phyloP scores from a whole-genome alignment of 805 yeast species.

The Saccharomycopsis amapae region DNA sequence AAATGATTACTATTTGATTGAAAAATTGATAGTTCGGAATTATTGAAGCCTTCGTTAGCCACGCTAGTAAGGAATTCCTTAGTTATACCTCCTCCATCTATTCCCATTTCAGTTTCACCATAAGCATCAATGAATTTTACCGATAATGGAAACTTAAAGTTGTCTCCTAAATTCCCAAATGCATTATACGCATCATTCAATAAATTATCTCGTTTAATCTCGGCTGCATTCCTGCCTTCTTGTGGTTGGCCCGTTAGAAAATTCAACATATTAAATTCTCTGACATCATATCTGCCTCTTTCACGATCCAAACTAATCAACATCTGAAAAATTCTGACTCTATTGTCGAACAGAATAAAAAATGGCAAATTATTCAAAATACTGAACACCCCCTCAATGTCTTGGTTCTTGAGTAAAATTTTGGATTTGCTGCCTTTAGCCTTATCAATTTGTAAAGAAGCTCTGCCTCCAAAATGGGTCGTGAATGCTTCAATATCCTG shows the following conservation, averaged over 20 bases:
- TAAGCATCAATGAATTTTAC: slow-evolving; percentile 66
- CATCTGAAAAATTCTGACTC: slow-evolving; percentile 67
- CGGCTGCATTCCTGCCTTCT: slow-evolving; percentile 32
- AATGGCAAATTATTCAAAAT: slow-evolving; percentile 66
- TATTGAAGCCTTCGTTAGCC: slow-evolving; percentile 57
- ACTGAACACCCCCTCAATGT: slow-evolving; percentile 33
- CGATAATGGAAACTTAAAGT: slow-evolving; percentile 50
- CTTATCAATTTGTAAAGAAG: not conserved
- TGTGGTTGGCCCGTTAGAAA: slow-evolving; percentile 19
- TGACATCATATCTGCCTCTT: slow-evolving; percentile 22
- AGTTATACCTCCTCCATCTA: slow-evolving; percentile 96
- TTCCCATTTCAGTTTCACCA: slow-evolving; percentile 77
- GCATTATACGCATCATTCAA: slow-evolving; percentile 66
- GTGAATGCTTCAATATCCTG: slow-evolving; percentile 8
- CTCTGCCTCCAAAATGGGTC: not conserved
- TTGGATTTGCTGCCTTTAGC: slow-evolving; percentile 1
- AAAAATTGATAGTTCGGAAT: slow-evolving; percentile 32
- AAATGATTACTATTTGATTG: slow-evolving; percentile 45
- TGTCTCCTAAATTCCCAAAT: slow-evolving; percentile 46
- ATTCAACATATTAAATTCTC: slow-evolving; percentile 14
- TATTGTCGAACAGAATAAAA: slow-evolving; percentile 63
- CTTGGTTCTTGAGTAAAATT: slow-evolving; percentile 12
- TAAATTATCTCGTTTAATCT: slow-evolving; percentile 61
- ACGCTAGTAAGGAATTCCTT: slow-evolving; percentile 81
- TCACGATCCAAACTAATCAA: slow-evolving; percentile 50